Conservation (phyloP, 2,329 filamentous ascomycete species). For the Fusarium subtropicale region DNA sequence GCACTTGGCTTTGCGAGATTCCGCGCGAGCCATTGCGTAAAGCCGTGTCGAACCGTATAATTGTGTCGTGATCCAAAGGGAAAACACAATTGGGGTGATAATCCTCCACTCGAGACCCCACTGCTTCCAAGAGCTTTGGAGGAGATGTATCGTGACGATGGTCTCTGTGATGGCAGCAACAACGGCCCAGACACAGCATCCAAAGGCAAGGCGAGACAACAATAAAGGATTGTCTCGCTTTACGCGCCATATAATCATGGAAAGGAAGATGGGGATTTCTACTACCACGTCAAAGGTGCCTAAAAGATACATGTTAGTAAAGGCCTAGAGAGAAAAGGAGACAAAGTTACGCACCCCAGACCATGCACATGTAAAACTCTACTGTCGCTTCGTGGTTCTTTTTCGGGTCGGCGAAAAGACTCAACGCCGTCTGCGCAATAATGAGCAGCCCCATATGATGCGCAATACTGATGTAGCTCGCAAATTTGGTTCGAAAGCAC, state of each 20-base stretch:
- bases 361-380: conserved; percentile 31
- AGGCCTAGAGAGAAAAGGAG: fast-evolving
- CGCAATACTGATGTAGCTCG: conserved; percentile 18
- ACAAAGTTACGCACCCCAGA: conserved; percentile 15
- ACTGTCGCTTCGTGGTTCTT: conserved; percentile 14
- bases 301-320: neutral
- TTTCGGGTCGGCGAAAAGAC: conserved; percentile 7
- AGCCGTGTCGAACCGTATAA: conserved; percentile 17
- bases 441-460: conserved; percentile 8
- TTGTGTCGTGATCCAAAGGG: conserved; percentile 18
- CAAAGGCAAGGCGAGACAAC: conserved; percentile 4
- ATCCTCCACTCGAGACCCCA: conserved; percentile 11
- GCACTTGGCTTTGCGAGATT: neutral
- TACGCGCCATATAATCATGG: conserved; percentile 17
- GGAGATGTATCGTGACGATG: conserved; percentile 14
- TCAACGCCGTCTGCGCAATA: conserved; percentile 5
- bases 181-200: conserved; percentile 8
- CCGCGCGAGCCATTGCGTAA: conserved; percentile 10
- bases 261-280: conserved; percentile 13
- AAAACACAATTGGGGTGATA: conserved; percentile 1
- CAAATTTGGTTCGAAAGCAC: conserved; percentile 23
- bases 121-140: neutral
- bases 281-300: conserved; percentile 18
- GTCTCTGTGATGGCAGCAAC: neutral
- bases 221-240: neutral